phyloP scores from a whole-genome alignment of 1,284 basidiomycete genomes.

The Coniophora puteana region DNA sequence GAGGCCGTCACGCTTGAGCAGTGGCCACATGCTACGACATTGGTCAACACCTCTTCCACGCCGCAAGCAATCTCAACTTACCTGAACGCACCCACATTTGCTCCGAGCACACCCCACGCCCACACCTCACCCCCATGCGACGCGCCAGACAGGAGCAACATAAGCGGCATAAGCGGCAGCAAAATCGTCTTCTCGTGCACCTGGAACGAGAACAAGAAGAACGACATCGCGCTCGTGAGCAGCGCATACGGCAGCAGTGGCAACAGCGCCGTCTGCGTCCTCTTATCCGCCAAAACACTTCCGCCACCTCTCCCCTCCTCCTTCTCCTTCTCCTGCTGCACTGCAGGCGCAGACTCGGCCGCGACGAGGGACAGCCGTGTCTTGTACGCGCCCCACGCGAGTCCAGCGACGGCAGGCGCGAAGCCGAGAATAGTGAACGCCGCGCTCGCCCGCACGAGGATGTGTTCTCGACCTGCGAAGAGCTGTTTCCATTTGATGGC shows the following conservation, averaged over 20 bases:
- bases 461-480: conserved; percentile 30
- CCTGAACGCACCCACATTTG: conserved; percentile 91
- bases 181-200: conserved; percentile 94
- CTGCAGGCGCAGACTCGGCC: too few relatives aligned
- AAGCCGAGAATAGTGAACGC: conserved; percentile 62
- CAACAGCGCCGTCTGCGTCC: conserved; percentile 45
- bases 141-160: conserved; percentile 70
- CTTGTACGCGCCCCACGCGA: conserved; percentile 48
- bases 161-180: conserved; percentile 83
- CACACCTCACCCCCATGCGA: conserved; percentile 61
- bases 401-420: conserved; percentile 53
- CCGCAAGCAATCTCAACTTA: conserved; percentile 28
- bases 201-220: conserved; percentile 95
- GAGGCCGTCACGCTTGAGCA: conserved; percentile 80
- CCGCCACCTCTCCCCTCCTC: conserved; percentile 10
- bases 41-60: conserved; percentile 5
- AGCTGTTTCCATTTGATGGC: conserved; percentile 70
- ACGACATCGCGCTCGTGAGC: conserved; percentile 75
- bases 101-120: conserved; percentile 76
- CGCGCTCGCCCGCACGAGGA: conserved; percentile 57
- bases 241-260: conserved; percentile 68
- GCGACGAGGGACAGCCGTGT: too few relatives aligned
- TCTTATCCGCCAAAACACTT: conserved; percentile 5
- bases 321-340: conserved; percentile 10
- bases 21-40: conserved; percentile 79